These are phyloP conservation scores for Auricularia heimuer DNA, from an alignment of 768 basidiomycete species.

Conservation along the genomic window DNA sequence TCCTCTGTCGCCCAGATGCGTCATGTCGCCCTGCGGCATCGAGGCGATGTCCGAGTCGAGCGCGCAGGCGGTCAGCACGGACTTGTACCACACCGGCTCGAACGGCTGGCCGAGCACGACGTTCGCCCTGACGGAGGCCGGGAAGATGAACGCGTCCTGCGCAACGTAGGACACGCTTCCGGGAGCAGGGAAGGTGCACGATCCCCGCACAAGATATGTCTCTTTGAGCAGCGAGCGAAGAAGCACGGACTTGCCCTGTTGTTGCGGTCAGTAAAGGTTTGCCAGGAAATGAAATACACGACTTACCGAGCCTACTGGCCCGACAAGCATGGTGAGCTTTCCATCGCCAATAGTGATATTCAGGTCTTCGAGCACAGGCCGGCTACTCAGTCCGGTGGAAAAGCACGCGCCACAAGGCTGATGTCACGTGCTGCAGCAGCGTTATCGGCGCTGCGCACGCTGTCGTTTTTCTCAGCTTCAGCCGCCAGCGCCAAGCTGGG, in stretches of 20 bases:
- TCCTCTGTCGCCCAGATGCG: slow-evolving; percentile 10
- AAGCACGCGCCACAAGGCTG: background rate
- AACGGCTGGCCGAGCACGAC: slow-evolving; percentile 25
- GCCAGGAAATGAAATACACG: background rate
- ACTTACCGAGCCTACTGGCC: background rate
- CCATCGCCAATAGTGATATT: background rate
- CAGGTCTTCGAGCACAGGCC: background rate
- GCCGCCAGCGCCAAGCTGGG: background rate
- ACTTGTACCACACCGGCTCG: slow-evolving; percentile 22
- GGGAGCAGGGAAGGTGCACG: background rate
- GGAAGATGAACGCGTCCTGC: slow-evolving; percentile 28
- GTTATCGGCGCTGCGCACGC: background rate
- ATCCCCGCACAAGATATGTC: background rate
- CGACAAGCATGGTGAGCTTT: background rate
- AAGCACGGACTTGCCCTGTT: background rate
- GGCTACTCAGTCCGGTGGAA: background rate
- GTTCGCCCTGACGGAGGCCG: slow-evolving; percentile 22
- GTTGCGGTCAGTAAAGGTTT: background rate
- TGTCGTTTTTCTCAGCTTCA: background rate
- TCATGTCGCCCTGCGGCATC: slow-evolving; percentile 26
- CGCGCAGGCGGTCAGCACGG: slow-evolving; percentile 14
- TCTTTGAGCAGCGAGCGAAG: background rate
- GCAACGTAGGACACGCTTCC: slow-evolving; percentile 17
- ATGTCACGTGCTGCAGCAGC: background rate
- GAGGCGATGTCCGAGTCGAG: slow-evolving; percentile 25